A percentile compares a stretch with the other conserved stretches of the same genome.
phyloP scores from a whole-genome alignment of 805 yeast genomes.

The Schwanniomyces sp. region DNA sequence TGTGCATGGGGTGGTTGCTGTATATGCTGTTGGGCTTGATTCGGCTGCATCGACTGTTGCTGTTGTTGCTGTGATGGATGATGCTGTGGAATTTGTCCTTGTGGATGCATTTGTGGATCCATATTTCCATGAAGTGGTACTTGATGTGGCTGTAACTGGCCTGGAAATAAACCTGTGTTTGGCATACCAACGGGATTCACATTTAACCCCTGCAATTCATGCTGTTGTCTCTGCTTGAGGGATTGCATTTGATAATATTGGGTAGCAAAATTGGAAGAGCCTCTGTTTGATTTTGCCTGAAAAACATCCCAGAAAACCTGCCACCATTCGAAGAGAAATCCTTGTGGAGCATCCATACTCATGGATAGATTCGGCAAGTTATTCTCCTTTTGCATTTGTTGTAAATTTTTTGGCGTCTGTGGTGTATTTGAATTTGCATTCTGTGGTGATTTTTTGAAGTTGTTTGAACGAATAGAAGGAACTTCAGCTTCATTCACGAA shows the following conservation, averaged over 20 bases:
- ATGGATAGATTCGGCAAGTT: constrained; percentile 52
- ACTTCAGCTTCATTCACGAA: constrained; percentile 79
- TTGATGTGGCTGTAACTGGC: constrained; percentile 11
- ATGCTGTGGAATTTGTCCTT: constrained; percentile 11
- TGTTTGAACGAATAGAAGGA: constrained; percentile 26
- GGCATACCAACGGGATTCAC: constrained; percentile 17
- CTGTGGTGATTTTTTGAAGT: constrained; percentile 28
- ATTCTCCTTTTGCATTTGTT: constrained; percentile 33
- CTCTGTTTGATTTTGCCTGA: constrained; percentile 72
- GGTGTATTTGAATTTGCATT: constrained; percentile 5
- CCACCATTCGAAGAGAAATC: constrained; percentile 94
- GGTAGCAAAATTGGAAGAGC: constrained; percentile 59
- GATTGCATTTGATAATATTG: constrained; percentile 69
- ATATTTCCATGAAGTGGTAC: constrained; percentile 32
- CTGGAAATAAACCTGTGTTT: constrained; percentile 14
- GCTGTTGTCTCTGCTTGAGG: constrained; percentile 60
- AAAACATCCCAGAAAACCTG: constrained; percentile 92
- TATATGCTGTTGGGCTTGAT: constrained; percentile 4
- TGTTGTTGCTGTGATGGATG: constrained; percentile 12
- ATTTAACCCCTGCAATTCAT: constrained; percentile 45
- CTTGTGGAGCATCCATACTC: constrained; percentile 80
- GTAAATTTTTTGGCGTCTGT: constrained; percentile 5
- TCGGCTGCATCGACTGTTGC: constrained; percentile 11
- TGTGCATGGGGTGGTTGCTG: constrained; percentile 7
- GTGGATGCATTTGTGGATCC: constrained; percentile 15